Conservation (phyloP, 2,329 filamentous ascomycete species). For the Trichophaea hybrida region DNA sequence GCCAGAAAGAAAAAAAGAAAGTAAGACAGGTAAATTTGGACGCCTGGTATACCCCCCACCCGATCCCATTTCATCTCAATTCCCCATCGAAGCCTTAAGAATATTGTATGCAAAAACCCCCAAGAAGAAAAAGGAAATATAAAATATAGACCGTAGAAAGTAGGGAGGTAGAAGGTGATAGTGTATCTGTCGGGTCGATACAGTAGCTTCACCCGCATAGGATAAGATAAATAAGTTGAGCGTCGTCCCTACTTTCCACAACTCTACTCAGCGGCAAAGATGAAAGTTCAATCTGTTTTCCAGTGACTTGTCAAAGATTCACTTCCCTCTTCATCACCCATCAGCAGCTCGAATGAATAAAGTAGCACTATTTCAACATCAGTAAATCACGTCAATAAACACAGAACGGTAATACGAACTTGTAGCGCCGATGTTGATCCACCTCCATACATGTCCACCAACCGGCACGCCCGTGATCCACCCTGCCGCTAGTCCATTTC, state of each 20-base stretch:
- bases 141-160: too few relatives aligned
- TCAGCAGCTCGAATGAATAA: constrained; percentile 79
- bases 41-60: too few relatives aligned
- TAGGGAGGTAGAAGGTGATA: too few relatives aligned
- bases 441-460: constrained; percentile 78
- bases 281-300: constrained; percentile 58
- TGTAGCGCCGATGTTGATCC: constrained; percentile 80
- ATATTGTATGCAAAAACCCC: too few relatives aligned
- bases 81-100: too few relatives aligned
- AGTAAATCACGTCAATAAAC: background rate
- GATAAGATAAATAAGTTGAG: background rate
- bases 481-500: constrained; percentile 47
- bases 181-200: too few relatives aligned
- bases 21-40: too few relatives aligned
- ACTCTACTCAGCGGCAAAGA: background rate
- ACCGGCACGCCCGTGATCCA: constrained; percentile 75
- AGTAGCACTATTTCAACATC: constrained; percentile 44
- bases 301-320: constrained; percentile 62
- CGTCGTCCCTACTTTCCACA: background rate
- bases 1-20: too few relatives aligned
- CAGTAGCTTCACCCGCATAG: too few relatives aligned
- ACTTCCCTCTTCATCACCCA: constrained; percentile 71
- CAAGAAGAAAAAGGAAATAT: too few relatives aligned
- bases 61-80: too few relatives aligned
- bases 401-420: constrained; percentile 31